Base-by-base conservation (phyloP, 2,329 filamentous ascomycete genomes). In the Monosporascus cannonballus region DNA sequence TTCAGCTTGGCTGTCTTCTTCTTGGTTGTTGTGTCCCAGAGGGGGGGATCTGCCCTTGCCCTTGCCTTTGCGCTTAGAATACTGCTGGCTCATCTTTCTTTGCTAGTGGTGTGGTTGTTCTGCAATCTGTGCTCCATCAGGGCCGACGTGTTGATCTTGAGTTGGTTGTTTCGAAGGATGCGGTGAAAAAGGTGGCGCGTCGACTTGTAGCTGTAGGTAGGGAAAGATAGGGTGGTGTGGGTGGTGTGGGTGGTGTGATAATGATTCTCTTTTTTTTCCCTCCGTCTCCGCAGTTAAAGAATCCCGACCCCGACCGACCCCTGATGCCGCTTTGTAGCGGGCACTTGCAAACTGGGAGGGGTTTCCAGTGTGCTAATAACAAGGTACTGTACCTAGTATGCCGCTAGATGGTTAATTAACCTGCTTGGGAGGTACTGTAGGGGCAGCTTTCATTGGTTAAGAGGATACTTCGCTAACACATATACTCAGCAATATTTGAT, bases 81-180 rank as follows among this genome's bases (percentile, higher is more conserved):
- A 79, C 62, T 83, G 76, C 69, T 84, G 79, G 71, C 79, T 85
- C 81, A 85, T 85, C 56, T 63, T 63, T 74, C 55, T 59, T 60
- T 59, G 64, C 59, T 60, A 64, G 30, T 34, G 30, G 30, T 14
- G 30, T 34, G 30, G 30, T 14, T 14, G 11, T 34, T 34, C 30
- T 34, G 30, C 30, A 34, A 34, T 34, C 30, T 34, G 30, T 34
- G 30, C 39, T 42, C 39, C 39, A 42, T 42, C 17, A 14, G 39
- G 22, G 9, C 18, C 39, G n/a, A 24, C 39, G 39, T 20, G 38
- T 17, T 39, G 39, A 20, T 20, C 11, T 18, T 3, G 18, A 42
- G 9, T 18, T 42, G 8, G 18, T 18, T 42, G 18, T 42, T 34
- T 34, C 11, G 11, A 5, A 34, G 30, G 30, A 14, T 34, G 30